These are phyloP conservation scores for Pythium brassicae DNA, from an alignment of 352 stramenopile species.

Conservation along the genomic window DNA sequence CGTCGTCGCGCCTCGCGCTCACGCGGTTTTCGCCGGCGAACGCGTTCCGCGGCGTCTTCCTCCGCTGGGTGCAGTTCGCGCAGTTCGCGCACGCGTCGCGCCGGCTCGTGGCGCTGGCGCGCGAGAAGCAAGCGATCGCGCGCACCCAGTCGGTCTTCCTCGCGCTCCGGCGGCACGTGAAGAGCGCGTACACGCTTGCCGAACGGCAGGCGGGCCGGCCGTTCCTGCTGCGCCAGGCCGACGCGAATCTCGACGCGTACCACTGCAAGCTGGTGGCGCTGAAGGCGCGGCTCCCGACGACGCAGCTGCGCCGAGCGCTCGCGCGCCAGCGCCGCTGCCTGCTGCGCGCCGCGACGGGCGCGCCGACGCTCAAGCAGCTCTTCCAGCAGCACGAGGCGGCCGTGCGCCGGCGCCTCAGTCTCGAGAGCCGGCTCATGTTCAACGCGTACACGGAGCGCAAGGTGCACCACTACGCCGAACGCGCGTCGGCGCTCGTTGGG, in stretches of 20 bases:
- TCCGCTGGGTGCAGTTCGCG: slow-evolving; percentile 55
- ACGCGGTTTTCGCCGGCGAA: slow-evolving; percentile 47
- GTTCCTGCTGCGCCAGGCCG: slow-evolving; percentile 38
- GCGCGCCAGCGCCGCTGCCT: slow-evolving; percentile 18
- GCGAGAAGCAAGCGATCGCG: slow-evolving; percentile 31
- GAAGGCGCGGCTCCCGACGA: slow-evolving; percentile 24
- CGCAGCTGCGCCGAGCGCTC: slow-evolving; percentile 22
- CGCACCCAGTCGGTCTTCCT: slow-evolving; percentile 33
- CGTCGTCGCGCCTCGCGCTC: slow-evolving; percentile 25
- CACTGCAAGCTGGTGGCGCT: slow-evolving; percentile 44
- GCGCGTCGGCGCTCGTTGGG: slow-evolving; percentile 41
- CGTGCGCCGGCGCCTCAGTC: slow-evolving; percentile 42
- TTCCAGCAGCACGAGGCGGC: slow-evolving; percentile 61
- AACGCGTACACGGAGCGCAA: slow-evolving; percentile 60
- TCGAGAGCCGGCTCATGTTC: slow-evolving; percentile 77
- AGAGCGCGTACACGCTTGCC: slow-evolving; percentile 37
- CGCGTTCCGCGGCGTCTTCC: slow-evolving; percentile 36
- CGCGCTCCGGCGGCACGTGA: slow-evolving; percentile 33
- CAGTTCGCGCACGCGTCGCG: slow-evolving; percentile 27
- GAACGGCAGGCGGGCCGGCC: slow-evolving; percentile 17
- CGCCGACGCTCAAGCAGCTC: slow-evolving; percentile 69
- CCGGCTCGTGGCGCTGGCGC: slow-evolving; percentile 19
- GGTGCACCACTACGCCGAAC: slow-evolving; percentile 65
- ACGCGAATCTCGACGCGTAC: slow-evolving; percentile 41
- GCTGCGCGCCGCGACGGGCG: slow-evolving; percentile 34